Evolutionary conservation across 2,329 filamentous ascomycete genomes (phyloP).

Genomic region (Fusarium solani-melongenae): DNA sequence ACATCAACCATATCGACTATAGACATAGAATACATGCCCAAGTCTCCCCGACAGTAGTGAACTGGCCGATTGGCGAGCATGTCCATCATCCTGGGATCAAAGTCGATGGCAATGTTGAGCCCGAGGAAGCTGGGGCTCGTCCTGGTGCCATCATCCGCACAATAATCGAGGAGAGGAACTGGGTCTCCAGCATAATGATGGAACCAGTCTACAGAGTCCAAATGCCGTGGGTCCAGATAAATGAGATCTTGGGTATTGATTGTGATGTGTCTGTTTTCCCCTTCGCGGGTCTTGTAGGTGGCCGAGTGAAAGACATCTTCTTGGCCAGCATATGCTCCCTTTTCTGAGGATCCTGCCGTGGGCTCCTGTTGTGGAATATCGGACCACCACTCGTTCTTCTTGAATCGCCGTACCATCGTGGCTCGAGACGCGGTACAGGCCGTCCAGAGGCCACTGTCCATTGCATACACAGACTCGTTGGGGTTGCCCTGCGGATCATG

Average conservation of each 20-base stretch:
- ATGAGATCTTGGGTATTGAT: constrained; percentile 12
- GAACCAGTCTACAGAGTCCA: constrained; percentile 6
- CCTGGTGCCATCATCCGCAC: not conserved
- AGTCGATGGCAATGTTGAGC: constrained; percentile 20
- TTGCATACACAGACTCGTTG: constrained; percentile 25
- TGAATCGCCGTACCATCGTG: constrained; percentile 14
- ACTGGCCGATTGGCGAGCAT: rapidly evolving
- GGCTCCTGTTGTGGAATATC: not conserved
- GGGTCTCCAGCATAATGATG: not conserved
- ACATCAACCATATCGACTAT: constrained; percentile 10
- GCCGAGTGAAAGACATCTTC: constrained; percentile 7
- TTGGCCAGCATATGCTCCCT: not conserved
- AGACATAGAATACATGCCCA: not conserved
- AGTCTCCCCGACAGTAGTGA: not conserved
- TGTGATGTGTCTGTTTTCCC: constrained; percentile 9
- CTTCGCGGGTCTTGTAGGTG: constrained; percentile 6
- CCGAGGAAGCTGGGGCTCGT: constrained; percentile 12
- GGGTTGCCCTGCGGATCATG: constrained; percentile 2
- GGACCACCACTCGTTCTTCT: constrained; percentile 32
- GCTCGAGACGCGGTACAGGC: constrained; percentile 11
- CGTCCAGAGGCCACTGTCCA: constrained; percentile 24
- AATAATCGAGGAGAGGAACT: constrained; percentile 8
- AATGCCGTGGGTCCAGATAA: constrained; percentile 6
- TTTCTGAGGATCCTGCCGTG: not conserved
- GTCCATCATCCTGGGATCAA: constrained; percentile 9